Evolutionary conservation across 75 land plant species (phyloP).

Genomic region (Cryptomeria japonica): DNA sequence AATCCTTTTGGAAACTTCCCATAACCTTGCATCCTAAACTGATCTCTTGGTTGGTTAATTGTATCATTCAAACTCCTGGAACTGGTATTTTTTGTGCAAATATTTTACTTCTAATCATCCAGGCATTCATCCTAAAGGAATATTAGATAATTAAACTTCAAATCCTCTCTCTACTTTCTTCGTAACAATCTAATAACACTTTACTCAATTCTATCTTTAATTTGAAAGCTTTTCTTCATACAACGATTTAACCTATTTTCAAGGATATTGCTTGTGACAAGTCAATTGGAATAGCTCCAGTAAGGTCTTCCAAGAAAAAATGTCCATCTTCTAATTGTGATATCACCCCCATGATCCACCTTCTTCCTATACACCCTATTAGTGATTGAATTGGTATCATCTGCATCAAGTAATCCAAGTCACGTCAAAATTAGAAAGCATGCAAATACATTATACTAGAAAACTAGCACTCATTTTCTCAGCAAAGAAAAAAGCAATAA

Average conservation of each 20-base stretch:
- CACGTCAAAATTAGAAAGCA: not conserved
- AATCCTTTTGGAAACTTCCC: not conserved
- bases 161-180: not conserved
- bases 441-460: not conserved
- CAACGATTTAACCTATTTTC: not conserved
- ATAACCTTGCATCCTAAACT: not conserved
- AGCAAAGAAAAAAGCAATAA: not conserved
- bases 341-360: slow-evolving; percentile 98
- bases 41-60: not conserved
- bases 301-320: slow-evolving; percentile 90
- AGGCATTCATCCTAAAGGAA: not conserved
- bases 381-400: slow-evolving; percentile 85
- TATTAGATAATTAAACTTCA: not conserved
- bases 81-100: not conserved
- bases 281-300: slow-evolving; percentile 83
- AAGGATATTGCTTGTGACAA: slow-evolving; percentile 95
- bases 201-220: not conserved
- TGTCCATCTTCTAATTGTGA: slow-evolving; percentile 95
- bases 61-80: not conserved
- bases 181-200: not conserved
- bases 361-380: slow-evolving; percentile 74
- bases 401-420: slow-evolving; percentile 27
- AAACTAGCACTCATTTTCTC: not conserved
- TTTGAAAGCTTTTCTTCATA: not conserved
- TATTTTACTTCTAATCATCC: not conserved